Percentiles rank a stretch among this genome's conserved stretches.
These are phyloP conservation scores for Russula sp. DNA, from an alignment of 768 basidiomycete genomes.

Conservation along the genomic window DNA sequence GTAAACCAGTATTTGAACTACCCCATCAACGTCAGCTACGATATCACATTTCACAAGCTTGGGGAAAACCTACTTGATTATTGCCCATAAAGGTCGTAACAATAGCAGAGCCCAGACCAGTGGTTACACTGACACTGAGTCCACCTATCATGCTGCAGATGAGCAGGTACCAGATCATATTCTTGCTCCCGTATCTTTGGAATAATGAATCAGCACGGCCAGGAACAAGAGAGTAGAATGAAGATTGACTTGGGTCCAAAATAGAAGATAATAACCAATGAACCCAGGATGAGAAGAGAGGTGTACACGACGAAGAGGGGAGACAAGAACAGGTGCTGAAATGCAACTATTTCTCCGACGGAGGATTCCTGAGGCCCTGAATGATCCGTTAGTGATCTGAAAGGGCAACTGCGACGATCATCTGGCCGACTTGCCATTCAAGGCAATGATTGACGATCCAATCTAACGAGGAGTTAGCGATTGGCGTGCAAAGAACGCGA, in stretches of 20 bases:
- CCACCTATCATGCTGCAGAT: constrained; percentile 98
- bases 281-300: constrained; percentile 57
- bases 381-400: constrained; percentile 11
- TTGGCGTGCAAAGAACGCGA: constrained; percentile 5
- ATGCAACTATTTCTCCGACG: constrained; percentile 64
- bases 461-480: constrained; percentile 44
- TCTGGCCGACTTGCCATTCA: constrained; percentile 57
- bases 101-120: constrained; percentile 89
- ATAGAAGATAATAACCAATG: constrained; percentile 73
- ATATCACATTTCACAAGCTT: neutral
- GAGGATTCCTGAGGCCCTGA: constrained; percentile 67
- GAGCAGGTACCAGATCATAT: constrained; percentile 92
- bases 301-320: constrained; percentile 77
- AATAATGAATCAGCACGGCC: constrained; percentile 4
- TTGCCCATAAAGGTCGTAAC: constrained; percentile 72
- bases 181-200: constrained; percentile 76
- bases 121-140: constrained; percentile 90
- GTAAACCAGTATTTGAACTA: constrained; percentile 93
- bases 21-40: constrained; percentile 11
- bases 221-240: constrained; percentile 1
- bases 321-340: constrained; percentile 76
- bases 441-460: constrained; percentile 84
- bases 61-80: constrained; percentile 59
- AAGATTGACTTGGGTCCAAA: constrained; percentile 66
- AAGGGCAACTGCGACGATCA: constrained; percentile 28